These are phyloP conservation scores for Boletus pseudo-olivaceus DNA, from an alignment of 768 basidiomycete species.

Conservation along the genomic window DNA sequence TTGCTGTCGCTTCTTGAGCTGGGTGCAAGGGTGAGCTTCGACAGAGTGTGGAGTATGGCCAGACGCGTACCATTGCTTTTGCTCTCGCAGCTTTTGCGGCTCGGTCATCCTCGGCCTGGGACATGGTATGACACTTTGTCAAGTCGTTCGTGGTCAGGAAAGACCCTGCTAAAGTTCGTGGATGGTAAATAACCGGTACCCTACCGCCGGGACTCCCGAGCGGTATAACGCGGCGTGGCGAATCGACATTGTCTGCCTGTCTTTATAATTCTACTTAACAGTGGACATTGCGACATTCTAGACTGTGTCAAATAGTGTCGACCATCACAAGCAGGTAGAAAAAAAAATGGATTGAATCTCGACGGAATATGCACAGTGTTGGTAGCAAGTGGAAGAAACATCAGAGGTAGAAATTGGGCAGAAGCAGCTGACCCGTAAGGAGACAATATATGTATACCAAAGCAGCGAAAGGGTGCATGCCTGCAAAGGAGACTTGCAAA, in stretches of 20 bases:
- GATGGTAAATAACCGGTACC: slow-evolving; percentile 1
- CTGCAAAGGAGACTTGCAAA: slow-evolving; percentile 34
- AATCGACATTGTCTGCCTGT: neutral
- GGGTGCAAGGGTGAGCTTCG: slow-evolving; percentile 9
- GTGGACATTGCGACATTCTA: neutral
- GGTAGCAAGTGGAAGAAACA: slow-evolving; percentile 35
- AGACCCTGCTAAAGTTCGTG: slow-evolving; percentile 2
- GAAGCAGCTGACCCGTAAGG: slow-evolving; percentile 30
- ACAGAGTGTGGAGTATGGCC: neutral
- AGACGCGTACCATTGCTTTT: slow-evolving; percentile 65
- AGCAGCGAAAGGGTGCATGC: slow-evolving; percentile 32
- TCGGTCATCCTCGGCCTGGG: slow-evolving; percentile 65
- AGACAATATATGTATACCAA: slow-evolving; percentile 37
- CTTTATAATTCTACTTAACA: slow-evolving; percentile 5
- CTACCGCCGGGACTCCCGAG: neutral
- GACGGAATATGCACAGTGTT: slow-evolving; percentile 46
- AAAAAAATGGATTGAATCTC: slow-evolving; percentile 35
- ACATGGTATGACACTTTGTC: slow-evolving; percentile 16
- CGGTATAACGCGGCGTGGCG: slow-evolving; percentile 5
- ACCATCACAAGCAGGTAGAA: slow-evolving; percentile 4
- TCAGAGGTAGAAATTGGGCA: slow-evolving; percentile 33
- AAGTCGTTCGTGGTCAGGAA: slow-evolving; percentile 2
- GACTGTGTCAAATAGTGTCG: neutral
- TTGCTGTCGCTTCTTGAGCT: slow-evolving; percentile 82
- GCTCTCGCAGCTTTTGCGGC: slow-evolving; percentile 81